These are phyloP conservation scores for Mycena albidolilacea DNA, from an alignment of 768 basidiomycete species.

Conservation along the genomic window DNA sequence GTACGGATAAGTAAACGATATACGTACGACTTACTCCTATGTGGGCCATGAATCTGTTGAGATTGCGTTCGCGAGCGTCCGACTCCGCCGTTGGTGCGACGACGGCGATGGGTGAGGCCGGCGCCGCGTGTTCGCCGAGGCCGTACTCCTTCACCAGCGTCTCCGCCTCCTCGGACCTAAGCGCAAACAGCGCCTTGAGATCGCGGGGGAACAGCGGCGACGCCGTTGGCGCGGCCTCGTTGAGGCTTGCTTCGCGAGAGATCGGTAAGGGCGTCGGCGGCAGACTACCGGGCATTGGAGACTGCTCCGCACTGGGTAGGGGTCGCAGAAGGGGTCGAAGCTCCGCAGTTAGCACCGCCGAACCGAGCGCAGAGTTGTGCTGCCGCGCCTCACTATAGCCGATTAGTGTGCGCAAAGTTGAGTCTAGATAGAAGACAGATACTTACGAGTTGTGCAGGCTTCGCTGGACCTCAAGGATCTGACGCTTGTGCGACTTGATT, in stretches of 20 bases:
- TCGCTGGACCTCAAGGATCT: conserved; percentile 60
- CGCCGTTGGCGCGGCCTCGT: conserved; percentile 52
- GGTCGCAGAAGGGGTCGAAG: conserved; percentile 68
- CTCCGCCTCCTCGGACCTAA: conserved; percentile 57
- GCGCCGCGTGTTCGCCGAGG: conserved; percentile 48
- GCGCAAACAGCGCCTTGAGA: conserved; percentile 59
- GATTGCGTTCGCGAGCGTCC: conserved; percentile 52
- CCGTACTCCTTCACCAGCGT: conserved; percentile 62
- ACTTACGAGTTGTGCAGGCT: conserved; percentile 65
- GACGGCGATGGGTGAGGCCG: conserved; percentile 34
- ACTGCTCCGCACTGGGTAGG: conserved; percentile 62
- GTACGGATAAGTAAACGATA: conserved; percentile 23
- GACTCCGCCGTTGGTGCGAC: conserved; percentile 32
- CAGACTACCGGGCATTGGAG: conserved; percentile 50
- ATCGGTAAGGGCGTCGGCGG: conserved; percentile 39
- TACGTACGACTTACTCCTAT: conserved; percentile 58
- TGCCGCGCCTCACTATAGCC: conserved; percentile 62
- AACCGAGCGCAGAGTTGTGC: conserved; percentile 55
- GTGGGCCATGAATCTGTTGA: conserved; percentile 63
- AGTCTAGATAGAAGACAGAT: not conserved
- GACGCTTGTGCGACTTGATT: conserved; percentile 57
- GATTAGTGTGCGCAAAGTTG: not conserved
- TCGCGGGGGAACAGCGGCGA: conserved; percentile 66
- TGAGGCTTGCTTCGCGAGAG: not conserved
- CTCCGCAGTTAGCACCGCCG: conserved; percentile 56